Percentiles rank a stretch among this genome's conserved stretches.
phyloP scores from a whole-genome alignment of 495 filamentous ascomycete species.

The Podospora conica region DNA sequence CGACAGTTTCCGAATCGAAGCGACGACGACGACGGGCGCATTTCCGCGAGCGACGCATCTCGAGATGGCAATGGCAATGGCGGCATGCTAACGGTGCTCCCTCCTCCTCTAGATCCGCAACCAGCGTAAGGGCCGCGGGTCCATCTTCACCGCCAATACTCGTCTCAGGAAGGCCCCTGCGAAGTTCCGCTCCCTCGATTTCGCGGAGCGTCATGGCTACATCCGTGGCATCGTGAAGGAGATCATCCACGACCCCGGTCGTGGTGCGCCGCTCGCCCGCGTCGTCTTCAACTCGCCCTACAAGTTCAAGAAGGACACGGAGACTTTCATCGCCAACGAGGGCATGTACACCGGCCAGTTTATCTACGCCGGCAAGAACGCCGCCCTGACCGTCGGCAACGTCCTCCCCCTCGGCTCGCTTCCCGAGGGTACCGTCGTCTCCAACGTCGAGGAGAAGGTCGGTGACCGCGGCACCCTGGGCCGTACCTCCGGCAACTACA shows the following conservation, averaged over 20 bases:
- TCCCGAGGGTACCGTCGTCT: slow-evolving; percentile 96
- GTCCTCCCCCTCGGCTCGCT: slow-evolving; percentile 87
- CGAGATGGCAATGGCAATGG: slow-evolving; percentile 6
- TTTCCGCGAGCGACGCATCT: slow-evolving; percentile 15
- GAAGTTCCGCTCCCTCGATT: slow-evolving; percentile 93
- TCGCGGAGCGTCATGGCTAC: slow-evolving; percentile 93
- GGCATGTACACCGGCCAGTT: slow-evolving; percentile 99
- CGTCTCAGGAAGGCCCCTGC: slow-evolving; percentile 78
- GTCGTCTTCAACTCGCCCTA: slow-evolving; percentile 91
- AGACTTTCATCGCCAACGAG: slow-evolving; percentile 99
- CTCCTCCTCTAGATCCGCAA: slow-evolving; percentile 64
- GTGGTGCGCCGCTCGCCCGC: slow-evolving; percentile 94
- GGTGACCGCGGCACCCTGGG: slow-evolving; percentile 94
- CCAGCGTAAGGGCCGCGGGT: slow-evolving; percentile 96
- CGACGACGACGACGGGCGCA: slow-evolving; percentile 14
- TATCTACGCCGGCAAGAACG: slow-evolving; percentile 99
- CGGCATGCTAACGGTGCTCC: slow-evolving; percentile 20
- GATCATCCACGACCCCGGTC: slow-evolving; percentile 97
- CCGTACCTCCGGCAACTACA: slow-evolving; percentile 97
- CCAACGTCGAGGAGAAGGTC: slow-evolving; percentile 98
- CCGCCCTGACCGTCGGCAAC: slow-evolving; percentile 90
- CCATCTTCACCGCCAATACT: slow-evolving; percentile 87
- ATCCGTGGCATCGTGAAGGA: slow-evolving; percentile 95
- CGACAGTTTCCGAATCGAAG: slow-evolving; percentile 13
- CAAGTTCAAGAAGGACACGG: slow-evolving; percentile 81